A percentile compares a stretch with the other conserved stretches of the same genome.
phyloP scores from a whole-genome alignment of 2,329 filamentous ascomycete species.

The Monilinia aucupariae region DNA sequence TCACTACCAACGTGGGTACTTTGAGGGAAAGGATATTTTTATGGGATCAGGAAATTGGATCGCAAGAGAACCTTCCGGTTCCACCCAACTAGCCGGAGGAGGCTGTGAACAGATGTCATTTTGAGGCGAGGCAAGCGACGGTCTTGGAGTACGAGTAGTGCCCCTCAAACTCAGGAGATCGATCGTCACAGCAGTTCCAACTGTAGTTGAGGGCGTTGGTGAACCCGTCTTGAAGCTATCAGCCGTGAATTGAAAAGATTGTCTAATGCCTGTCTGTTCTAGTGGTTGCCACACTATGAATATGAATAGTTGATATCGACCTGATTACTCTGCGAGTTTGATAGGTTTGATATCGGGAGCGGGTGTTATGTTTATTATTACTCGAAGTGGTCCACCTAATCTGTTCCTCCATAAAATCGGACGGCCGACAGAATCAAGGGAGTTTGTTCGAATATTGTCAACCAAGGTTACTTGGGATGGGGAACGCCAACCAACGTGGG shows the following conservation, averaged over 20 bases:
- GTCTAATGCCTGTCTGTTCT: neutral
- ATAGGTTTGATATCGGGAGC: slow-evolving; percentile 10
- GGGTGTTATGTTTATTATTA: slow-evolving; percentile 10
- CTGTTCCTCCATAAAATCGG: neutral
- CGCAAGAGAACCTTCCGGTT: neutral
- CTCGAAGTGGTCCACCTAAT: neutral
- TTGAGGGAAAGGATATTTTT: neutral
- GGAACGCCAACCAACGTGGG: too few relatives aligned
- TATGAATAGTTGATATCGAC: slow-evolving; percentile 14
- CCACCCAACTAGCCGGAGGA: neutral
- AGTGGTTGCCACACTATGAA: slow-evolving; percentile 9
- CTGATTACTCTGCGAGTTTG: neutral
- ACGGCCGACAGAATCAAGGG: neutral
- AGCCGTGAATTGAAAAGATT: slow-evolving; percentile 6
- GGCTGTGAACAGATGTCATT: neutral
- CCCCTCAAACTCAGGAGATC: slow-evolving; percentile 5
- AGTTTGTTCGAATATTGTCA: neutral
- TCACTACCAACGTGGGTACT: neutral
- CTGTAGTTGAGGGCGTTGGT: neutral
- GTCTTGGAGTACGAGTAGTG: neutral
- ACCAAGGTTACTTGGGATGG: neutral
- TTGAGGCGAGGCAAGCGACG: neutral
- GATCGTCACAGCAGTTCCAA: slow-evolving; percentile 13
- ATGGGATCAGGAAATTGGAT: neutral
- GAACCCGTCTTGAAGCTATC: slow-evolving; percentile 7